Evolutionary conservation across 116 monocot species (phyloP).

Genomic region (Papilionanthe hybrid): DNA sequence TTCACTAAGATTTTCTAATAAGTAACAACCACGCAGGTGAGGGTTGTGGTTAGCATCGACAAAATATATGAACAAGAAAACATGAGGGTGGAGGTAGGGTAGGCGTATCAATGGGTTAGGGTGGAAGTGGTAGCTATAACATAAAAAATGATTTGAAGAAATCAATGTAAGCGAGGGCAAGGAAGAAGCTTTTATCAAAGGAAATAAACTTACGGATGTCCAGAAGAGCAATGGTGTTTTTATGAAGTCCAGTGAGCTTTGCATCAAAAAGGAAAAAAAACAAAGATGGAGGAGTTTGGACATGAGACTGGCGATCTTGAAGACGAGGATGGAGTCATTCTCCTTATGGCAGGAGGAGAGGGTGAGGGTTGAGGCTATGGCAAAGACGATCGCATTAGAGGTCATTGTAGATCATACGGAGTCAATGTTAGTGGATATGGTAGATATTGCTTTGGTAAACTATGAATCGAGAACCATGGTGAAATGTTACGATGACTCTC

Average conservation of each 20-base stretch:
- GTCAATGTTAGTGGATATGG: too few species aligned
- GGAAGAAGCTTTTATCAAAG: conserved; percentile 58
- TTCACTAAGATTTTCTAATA: too few species aligned
- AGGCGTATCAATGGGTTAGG: conserved; percentile 35
- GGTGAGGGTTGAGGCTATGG: too few species aligned
- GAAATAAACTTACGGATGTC: conserved; percentile 67
- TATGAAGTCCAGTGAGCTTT: conserved; percentile 37
- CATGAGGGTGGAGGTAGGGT: conserved; percentile 31
- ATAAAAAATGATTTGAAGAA: conserved; percentile 39
- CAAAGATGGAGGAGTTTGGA: conserved; percentile 68
- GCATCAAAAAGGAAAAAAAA: conserved; percentile 56
- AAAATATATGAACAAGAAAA: conserved; percentile 21
- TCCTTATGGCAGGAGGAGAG: neutral
- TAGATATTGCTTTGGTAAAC: too few species aligned
- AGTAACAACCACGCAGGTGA: too few species aligned
- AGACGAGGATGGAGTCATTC: conserved; percentile 54
- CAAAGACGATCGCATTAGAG: too few species aligned
- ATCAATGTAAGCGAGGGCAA: conserved; percentile 61
- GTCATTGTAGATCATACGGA: too few species aligned
- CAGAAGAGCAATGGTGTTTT: conserved; percentile 35
- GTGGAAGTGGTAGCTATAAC: conserved; percentile 23
- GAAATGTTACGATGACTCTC: too few species aligned
- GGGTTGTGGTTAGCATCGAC: conserved; percentile 31
- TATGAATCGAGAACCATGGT: too few species aligned
- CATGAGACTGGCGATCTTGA: conserved; percentile 73